Base-by-base conservation (phyloP, 148 eudicot species). In the Chenopodium quinoa region DNA sequence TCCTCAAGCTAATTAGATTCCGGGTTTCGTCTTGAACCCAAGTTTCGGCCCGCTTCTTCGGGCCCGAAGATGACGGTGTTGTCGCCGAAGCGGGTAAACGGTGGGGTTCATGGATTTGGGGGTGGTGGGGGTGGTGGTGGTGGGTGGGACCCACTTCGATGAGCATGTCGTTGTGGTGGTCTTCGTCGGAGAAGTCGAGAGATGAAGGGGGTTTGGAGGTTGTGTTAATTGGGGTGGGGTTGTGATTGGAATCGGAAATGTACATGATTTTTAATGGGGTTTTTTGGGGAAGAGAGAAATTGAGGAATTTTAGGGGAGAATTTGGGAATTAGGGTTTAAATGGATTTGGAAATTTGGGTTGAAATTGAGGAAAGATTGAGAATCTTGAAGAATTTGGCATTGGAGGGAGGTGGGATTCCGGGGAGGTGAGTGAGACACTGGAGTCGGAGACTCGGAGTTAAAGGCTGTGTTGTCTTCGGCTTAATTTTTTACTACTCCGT, bases 11-110 rank as follows among this genome's bases (percentile, higher is more conserved):
- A 11, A 93, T 95, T 34, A 93, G 84, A 71, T 83, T 79, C 50
- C 92, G 86, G 7, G 94, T 95, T 71, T 95, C 97, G 7, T 95
- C 97, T 34, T 91, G 92, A 22, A 90, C 91, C 97, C 97, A 91
- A 1, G 95, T 95, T 78, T 95, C 97, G 23, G 97, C 97, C 73
- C 94, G 84, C 78, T 90, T 93, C 77, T 94, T 92, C 14, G 91
- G 89, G 46, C 88, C 83, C 9, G 79, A 46, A 0, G 77, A 12
- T 2, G 60, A 4, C 14, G 60, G 7, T 73, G 71, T 13, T 11
- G 46, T 17, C 1, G 34, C 46, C 9, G 75, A 40, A 0, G 58
- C 4, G 13, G 77, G 77, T 27, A 74, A 25, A 8, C 77, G 20
- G 6, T 50, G 62, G 9, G 84, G 13, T 48, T 74, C 63, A 2